Conservation (phyloP, 192 early-diverging fungal genomes). For the Blastocladiella britannica region DNA sequence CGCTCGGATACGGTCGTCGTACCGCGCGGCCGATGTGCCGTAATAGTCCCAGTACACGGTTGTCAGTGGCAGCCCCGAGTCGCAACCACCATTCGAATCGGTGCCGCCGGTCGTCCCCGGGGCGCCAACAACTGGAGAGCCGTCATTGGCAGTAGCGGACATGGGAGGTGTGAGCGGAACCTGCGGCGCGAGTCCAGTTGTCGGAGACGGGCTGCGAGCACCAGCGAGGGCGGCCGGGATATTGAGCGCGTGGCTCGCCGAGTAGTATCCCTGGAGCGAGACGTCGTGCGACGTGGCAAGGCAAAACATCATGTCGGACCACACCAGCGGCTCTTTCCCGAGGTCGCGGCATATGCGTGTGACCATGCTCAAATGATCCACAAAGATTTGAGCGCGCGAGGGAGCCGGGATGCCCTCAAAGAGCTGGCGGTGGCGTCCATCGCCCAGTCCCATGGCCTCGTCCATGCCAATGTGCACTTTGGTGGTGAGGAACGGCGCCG, state of each 20-base stretch:
- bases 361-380: conserved; percentile 52
- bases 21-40: conserved; percentile 46
- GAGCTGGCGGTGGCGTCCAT: conserved; percentile 54
- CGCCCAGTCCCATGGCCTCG: conserved; percentile 69
- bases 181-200: background rate
- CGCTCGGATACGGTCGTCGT: conserved; percentile 55
- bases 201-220: background rate
- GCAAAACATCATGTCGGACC: conserved; percentile 45
- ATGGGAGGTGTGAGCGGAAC: background rate
- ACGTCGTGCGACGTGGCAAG: background rate
- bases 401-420: conserved; percentile 54
- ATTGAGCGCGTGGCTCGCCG: too few relatives aligned
- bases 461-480: conserved; percentile 77
- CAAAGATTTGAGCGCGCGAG: conserved; percentile 50
- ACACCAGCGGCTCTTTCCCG: conserved; percentile 55
- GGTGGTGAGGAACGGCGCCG: conserved; percentile 46
- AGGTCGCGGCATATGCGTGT: conserved; percentile 38
- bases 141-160: conserved; percentile 20
- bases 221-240: background rate
- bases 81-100: too few relatives aligned
- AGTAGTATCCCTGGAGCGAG: background rate
- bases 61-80: too few relatives aligned
- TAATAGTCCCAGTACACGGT: conserved; percentile 87
- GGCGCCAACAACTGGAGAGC: conserved; percentile 35
- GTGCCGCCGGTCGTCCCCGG: conserved; percentile 38